Evolutionary conservation across 2,329 filamentous ascomycete genomes (phyloP), one percentile per base, ranked within the genome.

Genomic region (Sarocladium oryzae): DNA sequence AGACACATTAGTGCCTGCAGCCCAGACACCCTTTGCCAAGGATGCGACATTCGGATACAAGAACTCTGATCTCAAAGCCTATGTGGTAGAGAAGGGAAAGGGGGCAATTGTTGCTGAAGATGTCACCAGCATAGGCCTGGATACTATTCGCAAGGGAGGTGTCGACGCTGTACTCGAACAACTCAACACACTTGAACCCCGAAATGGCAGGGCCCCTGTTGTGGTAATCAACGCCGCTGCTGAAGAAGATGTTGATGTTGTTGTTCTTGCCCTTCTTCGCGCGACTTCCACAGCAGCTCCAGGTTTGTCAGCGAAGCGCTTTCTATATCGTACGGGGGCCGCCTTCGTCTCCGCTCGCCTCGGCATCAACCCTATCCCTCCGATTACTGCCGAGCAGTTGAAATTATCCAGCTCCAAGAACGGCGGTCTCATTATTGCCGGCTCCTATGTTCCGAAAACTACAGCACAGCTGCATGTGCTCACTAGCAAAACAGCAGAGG

Each of bases 401-500:
- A 55, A 66, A 0, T 60, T 75, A 0, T 63, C 63, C 0, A 61
- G n/a, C 4, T 51, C 52, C 1, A 52, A 61, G 2, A 64, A 65
- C 0, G 79, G 78, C 0, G 78, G 77, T 0, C 58, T 82, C 1
- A 70, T 81, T 16, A 70, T 82, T 15, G 78, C 77, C 0, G 78
- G 79, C 0, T 79, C 75, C 0, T 81, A 82, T 40, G 77, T 82
- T 0, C 77, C 77, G 2, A 82, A 81, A 55, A 82, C 79, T 0
- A 82, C 79, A 0, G 71, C 74, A 0, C 78, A 82, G 51, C 61
- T 81, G 1, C 69, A 73, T 23, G 61, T 63, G 2, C 57, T 81
- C 8, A 62, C 65, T 0, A 59, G 66, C 2, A 61, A 62, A 15
- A 68, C 71, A 1, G 69, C 43, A 30, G 43, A 68, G 0, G 53